Evolutionary conservation across 179 eudicot species (phyloP).

Genomic region (Pouteria campechiana): DNA sequence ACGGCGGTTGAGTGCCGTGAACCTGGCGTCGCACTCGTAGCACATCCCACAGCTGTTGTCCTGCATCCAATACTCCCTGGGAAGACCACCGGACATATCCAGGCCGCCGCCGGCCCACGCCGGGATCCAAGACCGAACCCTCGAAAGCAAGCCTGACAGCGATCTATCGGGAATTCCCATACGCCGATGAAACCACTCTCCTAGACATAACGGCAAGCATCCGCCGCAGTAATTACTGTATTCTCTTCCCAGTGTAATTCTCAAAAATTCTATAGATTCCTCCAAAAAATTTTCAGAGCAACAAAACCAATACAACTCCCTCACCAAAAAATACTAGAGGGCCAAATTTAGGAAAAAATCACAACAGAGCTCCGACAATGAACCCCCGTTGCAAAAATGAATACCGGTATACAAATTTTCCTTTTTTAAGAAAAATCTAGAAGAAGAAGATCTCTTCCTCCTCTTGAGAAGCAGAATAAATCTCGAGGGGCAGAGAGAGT

Average conservation of each 20-base stretch:
- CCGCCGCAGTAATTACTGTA: slow-evolving; percentile 4
- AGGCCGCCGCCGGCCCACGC: slow-evolving; percentile 15
- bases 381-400: too few species aligned
- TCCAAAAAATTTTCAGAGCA: too few species aligned
- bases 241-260: slow-evolving; percentile 5
- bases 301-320: too few species aligned
- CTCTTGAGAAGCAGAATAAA: too few species aligned
- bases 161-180: slow-evolving; percentile 67
- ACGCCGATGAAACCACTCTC: slow-evolving; percentile 34
- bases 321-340: too few species aligned
- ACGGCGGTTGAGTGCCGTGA: slow-evolving; percentile 27
- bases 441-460: too few species aligned
- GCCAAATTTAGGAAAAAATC: too few species aligned
- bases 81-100: slow-evolving; percentile 18
- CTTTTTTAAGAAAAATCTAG: too few species aligned
- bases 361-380: too few species aligned
- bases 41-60: slow-evolving; percentile 23
- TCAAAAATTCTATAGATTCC: too few species aligned
- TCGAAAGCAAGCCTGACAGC: slow-evolving; percentile 46
- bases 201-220: slow-evolving; percentile 10
- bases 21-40: slow-evolving; percentile 33
- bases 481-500: too few species aligned
- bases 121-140: slow-evolving; percentile 47
- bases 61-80: slow-evolving; percentile 34
- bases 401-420: too few species aligned